Conservation (phyloP, 2,329 filamentous ascomycete species). For the Calcarisporium arbuscula region DNA sequence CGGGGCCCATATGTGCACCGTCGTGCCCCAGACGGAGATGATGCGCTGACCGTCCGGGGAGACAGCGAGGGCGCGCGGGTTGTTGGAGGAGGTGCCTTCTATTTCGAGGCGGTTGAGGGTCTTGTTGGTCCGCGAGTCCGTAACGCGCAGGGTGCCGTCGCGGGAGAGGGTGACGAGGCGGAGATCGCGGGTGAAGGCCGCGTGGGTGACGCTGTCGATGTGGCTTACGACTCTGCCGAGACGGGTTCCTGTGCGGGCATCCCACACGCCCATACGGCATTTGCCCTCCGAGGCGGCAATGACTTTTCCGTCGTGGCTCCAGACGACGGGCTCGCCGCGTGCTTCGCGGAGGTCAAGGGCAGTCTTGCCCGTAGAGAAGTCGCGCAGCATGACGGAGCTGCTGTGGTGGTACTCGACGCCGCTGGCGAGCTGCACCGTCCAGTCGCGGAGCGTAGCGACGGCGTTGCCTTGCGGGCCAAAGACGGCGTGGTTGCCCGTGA, state of each 20-base stretch:
- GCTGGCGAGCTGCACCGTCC: slow-evolving; percentile 21
- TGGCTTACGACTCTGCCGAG: slow-evolving; percentile 28
- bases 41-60: slow-evolving; percentile 26
- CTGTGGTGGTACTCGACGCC: slow-evolving; percentile 24
- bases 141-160: slow-evolving; percentile 32
- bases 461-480: slow-evolving; percentile 15
- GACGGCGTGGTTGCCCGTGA: slow-evolving; percentile 23
- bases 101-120: slow-evolving; percentile 32
- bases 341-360: slow-evolving; percentile 24
- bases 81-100: slow-evolving; percentile 16
- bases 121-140: slow-evolving; percentile 21
- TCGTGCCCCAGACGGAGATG: slow-evolving; percentile 31
- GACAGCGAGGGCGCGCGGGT: slow-evolving; percentile 26
- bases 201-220: slow-evolving; percentile 29
- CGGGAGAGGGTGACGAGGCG: slow-evolving; percentile 28
- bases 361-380: slow-evolving; percentile 24
- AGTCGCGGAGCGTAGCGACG: slow-evolving; percentile 24
- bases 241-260: slow-evolving; percentile 19
- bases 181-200: slow-evolving; percentile 25
- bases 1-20: slow-evolving; percentile 31
- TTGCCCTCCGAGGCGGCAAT: slow-evolving; percentile 24
- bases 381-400: slow-evolving; percentile 23
- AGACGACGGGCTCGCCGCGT: slow-evolving; percentile 21
- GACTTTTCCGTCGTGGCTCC: slow-evolving; percentile 23
- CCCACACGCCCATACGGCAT: slow-evolving; percentile 26